Evolutionary conservation across 129 eudicot genomes (phyloP), one percentile per base, ranked within the genome.

Genomic region (Cynara cardunculus): DNA sequence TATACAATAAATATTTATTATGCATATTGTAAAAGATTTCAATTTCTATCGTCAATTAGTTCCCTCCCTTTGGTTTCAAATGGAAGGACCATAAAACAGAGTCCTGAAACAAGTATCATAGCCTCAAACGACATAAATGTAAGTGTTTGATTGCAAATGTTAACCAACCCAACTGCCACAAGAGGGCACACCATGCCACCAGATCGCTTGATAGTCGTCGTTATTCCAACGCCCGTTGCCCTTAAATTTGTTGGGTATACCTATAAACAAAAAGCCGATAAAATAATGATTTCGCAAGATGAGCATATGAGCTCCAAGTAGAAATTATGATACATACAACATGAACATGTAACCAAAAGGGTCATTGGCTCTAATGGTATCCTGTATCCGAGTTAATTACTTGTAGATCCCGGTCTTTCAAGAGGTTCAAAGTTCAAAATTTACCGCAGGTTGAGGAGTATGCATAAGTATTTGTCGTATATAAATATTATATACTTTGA

Each of bases 111-210:
- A 69, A 89, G 66, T 41, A 89, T 84, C 70, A 82, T 72, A 37
- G 77, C 71, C 82, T 85, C 88, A 82, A 89, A 89, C 59, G 87
- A 72, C 18, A 76, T 35, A 27, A 87, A 79, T 32, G 93, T 90
- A 77, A 84, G 83, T 34, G 87, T 78, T 79, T 87, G 93, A 71
- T 82, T 87, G 72, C 91, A 91, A 39, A 72, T 78, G 30, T 81
- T 82, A 14, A 86, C 87, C 71, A 91, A 26, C 10, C 85, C 89
- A 62, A 91, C 87, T 59, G 93, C 96, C 22, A 91, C 88, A 39
- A 91, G 81, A 73, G 96, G 96, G 82, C 93, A 89, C 24, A 87
- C 78, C 89, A 91, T 91, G 22, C 96, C 96, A 8, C 93, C 93
- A 10, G 83, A 81, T 84, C 89, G 81, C 13, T 93, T 93, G 0